Evolutionary conservation across 305 asterid species (phyloP), one percentile per base, ranked within the genome.

Genomic region (Plantago coronopus): DNA sequence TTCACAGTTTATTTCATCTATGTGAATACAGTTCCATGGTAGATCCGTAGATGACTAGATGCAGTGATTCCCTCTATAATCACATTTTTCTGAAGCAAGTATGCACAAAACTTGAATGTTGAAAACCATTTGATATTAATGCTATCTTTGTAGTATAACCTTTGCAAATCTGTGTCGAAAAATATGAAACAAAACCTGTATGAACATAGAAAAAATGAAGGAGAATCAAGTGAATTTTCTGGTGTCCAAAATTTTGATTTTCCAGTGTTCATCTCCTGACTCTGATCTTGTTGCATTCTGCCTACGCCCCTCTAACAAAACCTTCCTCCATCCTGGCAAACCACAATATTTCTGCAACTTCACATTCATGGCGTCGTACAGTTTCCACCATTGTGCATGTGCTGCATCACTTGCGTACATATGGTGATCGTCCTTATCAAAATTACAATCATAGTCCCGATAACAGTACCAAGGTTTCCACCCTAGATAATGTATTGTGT

Each of bases 381-480:
- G 46, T 21, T 59, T 58, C 73, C 73, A 68, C 73, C 73, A 68
- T 48, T 53, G 60, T 10, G 63, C 53, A 49, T 68, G 73, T 12
- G 73, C 73, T 42, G 47, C 57, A 14, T 68, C 73, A 13, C 73
- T 68, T 11, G 68, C 73, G 17, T 54, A 68, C 44, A 54, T 58
- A 8, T 43, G 68, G 15, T 54, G 63, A 4, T 13, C 54, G 0
- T 43, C 45, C 7, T 27, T 22, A 54, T 68, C 64, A 67, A 62
- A 68, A 17, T 68, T 68, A 7, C 73, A 62, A 11, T 67, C 72
- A 44, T 67, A 67, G 57, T 67, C 72, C 67, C 67, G 51, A 12
- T 51, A 67, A 42, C 72, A 68, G 4, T 50, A 34, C 72, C 72
- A 68, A 22, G 72, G 72, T 60, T 68, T 68, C 57, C 46, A 54